Percentiles rank a stretch among this genome's conserved stretches.
These are phyloP conservation scores for Talaromyces verruculosus DNA, from an alignment of 2,329 filamentous ascomycete species.

Conservation along the genomic window DNA sequence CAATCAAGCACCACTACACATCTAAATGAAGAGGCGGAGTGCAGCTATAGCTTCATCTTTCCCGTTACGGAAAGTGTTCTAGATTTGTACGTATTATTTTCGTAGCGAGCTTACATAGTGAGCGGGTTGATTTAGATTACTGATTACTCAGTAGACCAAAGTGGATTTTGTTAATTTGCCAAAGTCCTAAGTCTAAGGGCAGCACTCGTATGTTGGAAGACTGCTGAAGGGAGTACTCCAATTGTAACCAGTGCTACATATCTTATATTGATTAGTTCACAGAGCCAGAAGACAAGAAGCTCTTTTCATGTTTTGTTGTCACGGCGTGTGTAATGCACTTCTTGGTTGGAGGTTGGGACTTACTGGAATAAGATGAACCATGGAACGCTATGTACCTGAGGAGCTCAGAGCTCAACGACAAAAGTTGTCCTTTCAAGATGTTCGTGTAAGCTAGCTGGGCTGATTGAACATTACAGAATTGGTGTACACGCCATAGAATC, in stretches of 20 bases:
- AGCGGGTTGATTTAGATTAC: background rate
- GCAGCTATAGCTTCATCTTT: background rate
- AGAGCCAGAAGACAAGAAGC: background rate
- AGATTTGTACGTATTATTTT: background rate
- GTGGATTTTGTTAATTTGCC: background rate
- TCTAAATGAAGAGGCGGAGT: background rate
- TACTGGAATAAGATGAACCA: conserved; percentile 1
- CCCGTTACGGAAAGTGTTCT: background rate
- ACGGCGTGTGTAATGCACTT: background rate
- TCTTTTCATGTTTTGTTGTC: background rate
- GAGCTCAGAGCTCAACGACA: background rate
- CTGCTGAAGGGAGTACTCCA: background rate
- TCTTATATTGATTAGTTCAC: background rate
- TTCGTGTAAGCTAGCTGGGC: background rate
- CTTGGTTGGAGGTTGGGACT: background rate
- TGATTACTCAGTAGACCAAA: background rate
- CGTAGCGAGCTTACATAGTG: background rate
- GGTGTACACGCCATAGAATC: background rate
- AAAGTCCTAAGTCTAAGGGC: background rate
- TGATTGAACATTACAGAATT: background rate
- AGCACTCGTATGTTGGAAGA: background rate
- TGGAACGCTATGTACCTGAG: background rate
- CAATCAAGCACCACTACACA: background rate
- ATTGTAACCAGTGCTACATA: background rate
- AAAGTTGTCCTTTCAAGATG: background rate